Percentiles rank a stretch among this genome's conserved stretches.
Conservation (phyloP, 2,329 filamentous ascomycete genomes). For the Alternaria gansuensis region DNA sequence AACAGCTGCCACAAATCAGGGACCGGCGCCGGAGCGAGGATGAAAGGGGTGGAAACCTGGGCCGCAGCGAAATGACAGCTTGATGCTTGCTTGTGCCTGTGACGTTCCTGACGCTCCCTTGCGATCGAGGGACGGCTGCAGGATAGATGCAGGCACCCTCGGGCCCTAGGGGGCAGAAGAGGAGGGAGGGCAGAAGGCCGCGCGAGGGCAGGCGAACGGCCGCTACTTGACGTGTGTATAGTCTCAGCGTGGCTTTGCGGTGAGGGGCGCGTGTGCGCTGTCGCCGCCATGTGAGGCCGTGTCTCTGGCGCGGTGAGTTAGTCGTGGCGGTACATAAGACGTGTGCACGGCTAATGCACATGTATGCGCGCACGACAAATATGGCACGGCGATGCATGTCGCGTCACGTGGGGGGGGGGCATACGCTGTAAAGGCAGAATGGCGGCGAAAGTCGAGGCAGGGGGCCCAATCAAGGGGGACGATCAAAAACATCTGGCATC, state of each 20-base stretch:
- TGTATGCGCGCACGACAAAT: constrained; percentile 14
- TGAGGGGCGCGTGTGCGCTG: constrained; percentile 14
- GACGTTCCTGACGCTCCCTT: constrained; percentile 20
- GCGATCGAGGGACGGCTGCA: constrained; percentile 7
- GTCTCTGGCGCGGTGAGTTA: constrained; percentile 27
- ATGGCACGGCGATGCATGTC: constrained; percentile 26
- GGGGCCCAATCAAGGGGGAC: constrained; percentile 23
- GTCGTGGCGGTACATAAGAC: constrained; percentile 35
- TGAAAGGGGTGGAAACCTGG: constrained; percentile 32
- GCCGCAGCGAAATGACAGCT: constrained; percentile 31
- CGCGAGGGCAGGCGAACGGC: constrained; percentile 2
- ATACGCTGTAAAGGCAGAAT: neutral
- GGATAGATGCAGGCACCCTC: neutral
- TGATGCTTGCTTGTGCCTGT: constrained; percentile 28
- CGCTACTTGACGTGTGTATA: constrained; percentile 1
- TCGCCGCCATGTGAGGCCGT: constrained; percentile 17
- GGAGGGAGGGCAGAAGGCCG: constrained; percentile 10
- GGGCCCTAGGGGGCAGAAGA: neutral
- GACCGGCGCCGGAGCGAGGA: constrained; percentile 32
- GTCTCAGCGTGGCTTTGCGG: constrained; percentile 17
- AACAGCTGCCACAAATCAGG: constrained; percentile 40
- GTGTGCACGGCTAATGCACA: constrained; percentile 37
- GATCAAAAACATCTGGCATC: constrained; percentile 32
- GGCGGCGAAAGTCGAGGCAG: constrained; percentile 24
- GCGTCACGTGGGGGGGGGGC: constrained; percentile 31